Percentiles rank a stretch among this genome's conserved stretches.
These are phyloP conservation scores for Pyrenochaeta sp. DNA, from an alignment of 2,329 filamentous ascomycete species.

Conservation along the genomic window DNA sequence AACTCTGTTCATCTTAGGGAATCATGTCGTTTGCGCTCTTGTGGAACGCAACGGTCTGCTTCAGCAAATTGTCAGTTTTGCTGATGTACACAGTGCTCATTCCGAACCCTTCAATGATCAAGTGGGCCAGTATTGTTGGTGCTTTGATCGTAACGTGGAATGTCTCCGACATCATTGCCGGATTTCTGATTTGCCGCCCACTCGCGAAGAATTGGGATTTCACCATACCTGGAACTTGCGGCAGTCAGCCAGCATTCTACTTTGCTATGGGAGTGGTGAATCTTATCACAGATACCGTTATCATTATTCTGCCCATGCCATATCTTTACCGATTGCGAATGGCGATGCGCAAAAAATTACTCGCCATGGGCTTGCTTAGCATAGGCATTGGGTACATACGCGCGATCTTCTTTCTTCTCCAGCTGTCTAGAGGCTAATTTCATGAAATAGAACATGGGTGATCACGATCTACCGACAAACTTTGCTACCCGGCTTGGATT, in stretches of 20 bases:
- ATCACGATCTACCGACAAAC: slow-evolving; percentile 34
- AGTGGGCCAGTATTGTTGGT: slow-evolving; percentile 10
- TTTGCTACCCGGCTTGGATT: slow-evolving; percentile 15
- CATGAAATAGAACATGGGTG: slow-evolving; percentile 25
- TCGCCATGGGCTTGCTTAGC: slow-evolving; percentile 24
- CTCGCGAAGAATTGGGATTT: slow-evolving; percentile 29
- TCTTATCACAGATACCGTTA: slow-evolving; percentile 22
- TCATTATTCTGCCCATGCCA: slow-evolving; percentile 29
- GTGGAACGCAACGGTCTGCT: slow-evolving; percentile 31
- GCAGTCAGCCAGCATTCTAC: slow-evolving; percentile 26
- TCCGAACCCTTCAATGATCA: slow-evolving; percentile 16
- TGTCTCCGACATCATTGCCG: slow-evolving; percentile 16
- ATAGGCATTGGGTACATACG: slow-evolving; percentile 27
- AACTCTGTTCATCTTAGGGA: neutral
- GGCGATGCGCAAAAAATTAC: slow-evolving; percentile 18
- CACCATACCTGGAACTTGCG: slow-evolving; percentile 19
- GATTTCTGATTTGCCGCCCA: slow-evolving; percentile 25
- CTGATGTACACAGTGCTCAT: slow-evolving; percentile 29
- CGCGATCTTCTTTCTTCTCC: neutral
- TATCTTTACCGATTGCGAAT: slow-evolving; percentile 25
- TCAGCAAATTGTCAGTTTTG: slow-evolving; percentile 28
- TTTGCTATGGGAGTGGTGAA: slow-evolving; percentile 28
- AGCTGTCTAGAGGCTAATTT: neutral
- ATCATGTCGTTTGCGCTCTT: slow-evolving; percentile 29
- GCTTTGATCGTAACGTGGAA: slow-evolving; percentile 23